phyloP scores from a whole-genome alignment of 2,329 filamentous ascomycete species.

The Botryosphaeria dothidea region DNA sequence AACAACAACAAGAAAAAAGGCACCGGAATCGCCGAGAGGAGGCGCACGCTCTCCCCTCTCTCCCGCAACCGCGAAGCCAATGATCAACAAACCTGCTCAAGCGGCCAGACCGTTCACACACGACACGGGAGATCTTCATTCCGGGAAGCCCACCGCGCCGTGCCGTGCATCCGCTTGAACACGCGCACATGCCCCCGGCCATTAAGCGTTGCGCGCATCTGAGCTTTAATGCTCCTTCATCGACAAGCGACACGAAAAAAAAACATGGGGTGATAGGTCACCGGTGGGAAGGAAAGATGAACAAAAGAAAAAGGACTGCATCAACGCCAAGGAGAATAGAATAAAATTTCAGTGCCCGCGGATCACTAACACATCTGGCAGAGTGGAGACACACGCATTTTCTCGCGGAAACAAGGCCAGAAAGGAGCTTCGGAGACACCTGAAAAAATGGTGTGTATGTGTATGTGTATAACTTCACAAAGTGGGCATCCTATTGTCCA shows the following conservation, averaged over 20 bases:
- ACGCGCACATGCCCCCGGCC: neutral
- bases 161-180: neutral
- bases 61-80: neutral
- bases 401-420: neutral
- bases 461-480: no score
- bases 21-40: neutral
- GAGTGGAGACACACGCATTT: neutral
- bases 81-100: neutral
- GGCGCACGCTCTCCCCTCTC: neutral
- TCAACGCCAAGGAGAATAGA: neutral
- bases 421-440: neutral
- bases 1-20: neutral
- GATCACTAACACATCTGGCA: neutral
- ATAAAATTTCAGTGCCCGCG: neutral
- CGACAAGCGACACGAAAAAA: neutral
- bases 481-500: no score
- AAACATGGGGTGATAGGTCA: neutral
- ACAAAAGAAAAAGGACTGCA: neutral
- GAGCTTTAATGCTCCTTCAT: neutral
- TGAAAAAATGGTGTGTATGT: no score
- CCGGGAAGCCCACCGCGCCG: neutral
- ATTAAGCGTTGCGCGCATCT: neutral
- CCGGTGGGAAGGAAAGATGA: neutral
- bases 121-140: constrained; percentile 8
- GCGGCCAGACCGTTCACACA: neutral